phyloP scores from a whole-genome alignment of 2,329 filamentous ascomycete genomes.

The Diaporthe helianthi region DNA sequence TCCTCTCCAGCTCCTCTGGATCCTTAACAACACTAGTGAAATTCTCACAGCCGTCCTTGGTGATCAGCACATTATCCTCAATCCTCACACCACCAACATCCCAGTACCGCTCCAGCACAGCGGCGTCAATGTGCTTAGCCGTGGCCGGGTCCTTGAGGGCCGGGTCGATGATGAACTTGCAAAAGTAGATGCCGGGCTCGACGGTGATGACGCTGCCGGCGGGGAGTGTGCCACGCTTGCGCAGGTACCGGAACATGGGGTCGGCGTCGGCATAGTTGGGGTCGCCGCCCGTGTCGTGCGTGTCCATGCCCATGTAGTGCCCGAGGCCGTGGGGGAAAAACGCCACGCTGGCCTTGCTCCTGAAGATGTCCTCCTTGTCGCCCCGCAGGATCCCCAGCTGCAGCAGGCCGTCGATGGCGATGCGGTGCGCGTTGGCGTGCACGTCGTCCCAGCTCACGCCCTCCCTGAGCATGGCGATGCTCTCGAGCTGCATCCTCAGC shows the following conservation, averaged over 20 bases:
- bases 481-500: slow-evolving; percentile 83
- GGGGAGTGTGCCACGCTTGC: slow-evolving; percentile 77
- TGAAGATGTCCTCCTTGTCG: slow-evolving; percentile 74
- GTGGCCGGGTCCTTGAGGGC: slow-evolving; percentile 77
- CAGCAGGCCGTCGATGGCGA: slow-evolving; percentile 82
- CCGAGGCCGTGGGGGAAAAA: slow-evolving; percentile 74
- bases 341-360: slow-evolving; percentile 80
- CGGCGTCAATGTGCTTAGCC: slow-evolving; percentile 76
- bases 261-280: slow-evolving; percentile 81
- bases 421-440: slow-evolving; percentile 78
- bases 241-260: slow-evolving; percentile 84
- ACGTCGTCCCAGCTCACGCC: slow-evolving; percentile 83
- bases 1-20: slow-evolving; percentile 62
- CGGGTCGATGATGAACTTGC: slow-evolving; percentile 84
- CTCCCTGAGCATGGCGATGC: slow-evolving; percentile 74
- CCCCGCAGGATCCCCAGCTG: slow-evolving; percentile 76
- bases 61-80: slow-evolving; percentile 71
- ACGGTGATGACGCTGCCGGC: slow-evolving; percentile 89
- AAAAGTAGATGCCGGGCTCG: slow-evolving; percentile 95
- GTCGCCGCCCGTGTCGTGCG: slow-evolving; percentile 84
- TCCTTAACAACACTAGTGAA: slow-evolving; percentile 71
- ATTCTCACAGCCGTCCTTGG: slow-evolving; percentile 66
- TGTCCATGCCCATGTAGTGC: slow-evolving; percentile 92
- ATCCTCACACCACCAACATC: slow-evolving; percentile 79
- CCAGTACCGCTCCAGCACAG: slow-evolving; percentile 81